These are phyloP conservation scores for Crinitomyces ghanaensis DNA, from an alignment of 805 yeast genomes.

Conservation along the genomic window DNA sequence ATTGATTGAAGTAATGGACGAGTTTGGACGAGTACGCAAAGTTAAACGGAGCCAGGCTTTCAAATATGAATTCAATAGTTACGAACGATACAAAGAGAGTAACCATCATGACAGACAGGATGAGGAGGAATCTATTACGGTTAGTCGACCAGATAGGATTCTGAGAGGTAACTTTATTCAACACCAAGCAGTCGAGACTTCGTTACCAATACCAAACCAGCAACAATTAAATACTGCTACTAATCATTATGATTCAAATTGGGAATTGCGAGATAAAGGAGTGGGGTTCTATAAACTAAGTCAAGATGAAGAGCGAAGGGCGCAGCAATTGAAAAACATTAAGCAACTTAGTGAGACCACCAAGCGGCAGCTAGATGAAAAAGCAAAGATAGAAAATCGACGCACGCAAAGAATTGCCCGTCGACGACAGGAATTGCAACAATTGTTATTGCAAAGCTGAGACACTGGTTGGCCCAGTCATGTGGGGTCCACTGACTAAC, in stretches of 20 bases:
- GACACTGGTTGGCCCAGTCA: too few species aligned
- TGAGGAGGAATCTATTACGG: neutral
- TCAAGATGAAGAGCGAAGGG: constrained; percentile 9
- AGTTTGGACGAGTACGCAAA: constrained; percentile 17
- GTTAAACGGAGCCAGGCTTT: constrained; percentile 8
- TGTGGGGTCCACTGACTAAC: too few species aligned
- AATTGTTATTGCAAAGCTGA: too few species aligned
- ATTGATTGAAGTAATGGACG: constrained; percentile 15
- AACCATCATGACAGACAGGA: constrained; percentile 2
- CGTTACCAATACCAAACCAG: neutral
- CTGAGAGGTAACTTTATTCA: constrained; percentile 16
- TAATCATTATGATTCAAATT: constrained; percentile 15
- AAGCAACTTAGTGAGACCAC: neutral
- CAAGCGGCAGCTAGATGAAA: neutral
- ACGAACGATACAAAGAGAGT: neutral
- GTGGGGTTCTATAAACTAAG: constrained; percentile 18
- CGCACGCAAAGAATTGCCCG: too few species aligned
- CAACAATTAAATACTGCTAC: constrained; percentile 3
- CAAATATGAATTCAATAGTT: constrained; percentile 2
- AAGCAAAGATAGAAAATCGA: neutral
- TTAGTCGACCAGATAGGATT: constrained; percentile 8
- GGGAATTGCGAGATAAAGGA: constrained; percentile 18
- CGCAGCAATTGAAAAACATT: constrained; percentile 13
- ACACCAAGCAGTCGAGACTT: constrained; percentile 12
- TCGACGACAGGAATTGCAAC: too few species aligned